Conservation (phyloP, 1,284 basidiomycete genomes). For the Peniophora sp. region DNA sequence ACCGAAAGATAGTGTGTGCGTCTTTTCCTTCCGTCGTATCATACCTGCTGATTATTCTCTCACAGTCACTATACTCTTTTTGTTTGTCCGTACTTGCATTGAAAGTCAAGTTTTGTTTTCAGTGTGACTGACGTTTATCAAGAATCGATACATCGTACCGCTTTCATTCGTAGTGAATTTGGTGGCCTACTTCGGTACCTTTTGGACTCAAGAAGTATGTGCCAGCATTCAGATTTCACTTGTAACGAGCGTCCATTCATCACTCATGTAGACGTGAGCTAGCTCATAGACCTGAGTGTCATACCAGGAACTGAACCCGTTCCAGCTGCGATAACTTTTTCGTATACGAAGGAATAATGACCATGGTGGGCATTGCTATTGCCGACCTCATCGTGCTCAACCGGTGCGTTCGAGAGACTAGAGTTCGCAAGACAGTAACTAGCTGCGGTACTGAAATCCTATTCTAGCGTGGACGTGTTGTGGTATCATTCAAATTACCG, state of each 20-base stretch:
- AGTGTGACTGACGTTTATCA: neutral
- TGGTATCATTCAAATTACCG: neutral
- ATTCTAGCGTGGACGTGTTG: neutral
- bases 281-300: too few relatives aligned
- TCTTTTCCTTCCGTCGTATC: neutral
- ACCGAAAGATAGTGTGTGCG: slow-evolving; percentile 36
- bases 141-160: slow-evolving; percentile 46
- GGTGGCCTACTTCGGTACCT: slow-evolving; percentile 34
- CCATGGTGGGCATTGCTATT: slow-evolving; percentile 38
- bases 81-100: slow-evolving; percentile 26
- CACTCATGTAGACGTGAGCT: too few relatives aligned
- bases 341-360: slow-evolving; percentile 41
- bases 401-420: neutral
- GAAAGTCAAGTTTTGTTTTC: neutral
- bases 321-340: slow-evolving; percentile 38
- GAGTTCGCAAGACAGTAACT: neutral
- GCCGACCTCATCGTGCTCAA: slow-evolving; percentile 48
- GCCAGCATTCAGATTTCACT: too few relatives aligned
- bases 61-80: slow-evolving; percentile 38
- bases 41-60: neutral
- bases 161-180: slow-evolving; percentile 41
- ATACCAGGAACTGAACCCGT: too few relatives aligned
- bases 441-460: too few relatives aligned
- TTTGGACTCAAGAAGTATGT: slow-evolving; percentile 32
- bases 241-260: too few relatives aligned